Conservation (phyloP, 768 basidiomycete genomes). For the Russula emetica region DNA sequence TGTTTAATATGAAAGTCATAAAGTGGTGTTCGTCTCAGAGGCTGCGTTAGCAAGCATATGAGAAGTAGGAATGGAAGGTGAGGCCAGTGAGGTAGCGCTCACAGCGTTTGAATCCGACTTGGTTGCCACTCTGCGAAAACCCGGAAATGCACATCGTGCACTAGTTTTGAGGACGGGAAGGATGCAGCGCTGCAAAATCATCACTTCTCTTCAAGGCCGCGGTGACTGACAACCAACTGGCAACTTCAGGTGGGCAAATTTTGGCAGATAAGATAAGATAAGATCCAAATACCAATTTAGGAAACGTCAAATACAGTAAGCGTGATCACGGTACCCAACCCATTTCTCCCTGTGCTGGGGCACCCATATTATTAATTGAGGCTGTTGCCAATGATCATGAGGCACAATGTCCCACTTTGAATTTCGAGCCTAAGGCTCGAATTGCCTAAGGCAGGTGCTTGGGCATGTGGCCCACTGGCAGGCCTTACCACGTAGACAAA, state of each 20-base stretch:
- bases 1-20: conserved; percentile 85
- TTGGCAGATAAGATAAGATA: not conserved
- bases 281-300: not conserved
- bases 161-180: not conserved
- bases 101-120: conserved; percentile 6
- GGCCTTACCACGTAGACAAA: no score
- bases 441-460: no score
- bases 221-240: no score
- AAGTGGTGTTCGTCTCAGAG: conserved; percentile 62
- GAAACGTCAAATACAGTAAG: no score
- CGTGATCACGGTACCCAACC: no score
- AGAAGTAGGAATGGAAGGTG: not conserved
- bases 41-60: conserved; percentile 3
- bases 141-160: not conserved
- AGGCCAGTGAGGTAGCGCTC: not conserved
- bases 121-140: conserved; percentile 8
- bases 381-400: no score
- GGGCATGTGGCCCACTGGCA: no score
- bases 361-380: no score
- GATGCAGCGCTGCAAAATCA: conserved; percentile 1
- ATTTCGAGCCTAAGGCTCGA: no score
- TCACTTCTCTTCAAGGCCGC: not conserved
- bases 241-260: no score
- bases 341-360: no score
- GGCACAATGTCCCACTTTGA: no score